Percentiles rank a stretch among this genome's conserved stretches.
These are phyloP conservation scores for Penicillium brevicompactum DNA, from an alignment of 2,329 filamentous ascomycete species.

Conservation along the genomic window DNA sequence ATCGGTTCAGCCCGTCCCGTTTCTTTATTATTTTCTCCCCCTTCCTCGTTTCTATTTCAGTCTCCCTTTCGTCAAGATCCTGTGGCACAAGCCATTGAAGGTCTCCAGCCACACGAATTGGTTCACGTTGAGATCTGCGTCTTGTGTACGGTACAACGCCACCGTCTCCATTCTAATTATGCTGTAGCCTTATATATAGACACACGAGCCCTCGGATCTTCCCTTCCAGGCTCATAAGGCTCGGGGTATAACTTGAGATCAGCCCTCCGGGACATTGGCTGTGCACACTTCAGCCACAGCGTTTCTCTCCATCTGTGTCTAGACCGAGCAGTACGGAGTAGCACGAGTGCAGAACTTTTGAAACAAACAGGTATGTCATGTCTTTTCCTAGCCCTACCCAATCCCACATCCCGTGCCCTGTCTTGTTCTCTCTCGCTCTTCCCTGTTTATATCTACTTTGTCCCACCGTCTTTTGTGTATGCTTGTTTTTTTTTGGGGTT, in stretches of 20 bases:
- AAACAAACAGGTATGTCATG: neutral
- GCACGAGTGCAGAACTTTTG: neutral
- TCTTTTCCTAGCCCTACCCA: slow-evolving; percentile 2
- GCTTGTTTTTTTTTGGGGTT: neutral
- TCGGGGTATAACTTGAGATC: neutral
- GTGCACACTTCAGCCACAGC: neutral
- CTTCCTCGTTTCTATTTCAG: neutral
- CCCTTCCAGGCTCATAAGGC: neutral
- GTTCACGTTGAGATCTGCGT: neutral
- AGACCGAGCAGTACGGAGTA: neutral
- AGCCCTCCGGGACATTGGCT: neutral
- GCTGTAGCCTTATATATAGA: neutral
- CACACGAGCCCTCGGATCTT: neutral
- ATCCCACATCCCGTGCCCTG: neutral
- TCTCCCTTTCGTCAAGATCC: neutral
- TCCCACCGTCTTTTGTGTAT: slow-evolving; percentile 1
- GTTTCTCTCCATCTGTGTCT: neutral
- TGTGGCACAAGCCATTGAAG: slow-evolving; percentile 1
- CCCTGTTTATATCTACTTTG: neutral
- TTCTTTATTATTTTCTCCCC: neutral
- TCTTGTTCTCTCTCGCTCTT: neutral
- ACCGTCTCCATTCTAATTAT: neutral
- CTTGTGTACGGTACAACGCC: neutral
- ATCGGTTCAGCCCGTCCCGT: slow-evolving; percentile 4
- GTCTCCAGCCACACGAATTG: slow-evolving; percentile 11